Conservation (phyloP, 1,284 basidiomycete species). For the Lignosus rhinocerotis region DNA sequence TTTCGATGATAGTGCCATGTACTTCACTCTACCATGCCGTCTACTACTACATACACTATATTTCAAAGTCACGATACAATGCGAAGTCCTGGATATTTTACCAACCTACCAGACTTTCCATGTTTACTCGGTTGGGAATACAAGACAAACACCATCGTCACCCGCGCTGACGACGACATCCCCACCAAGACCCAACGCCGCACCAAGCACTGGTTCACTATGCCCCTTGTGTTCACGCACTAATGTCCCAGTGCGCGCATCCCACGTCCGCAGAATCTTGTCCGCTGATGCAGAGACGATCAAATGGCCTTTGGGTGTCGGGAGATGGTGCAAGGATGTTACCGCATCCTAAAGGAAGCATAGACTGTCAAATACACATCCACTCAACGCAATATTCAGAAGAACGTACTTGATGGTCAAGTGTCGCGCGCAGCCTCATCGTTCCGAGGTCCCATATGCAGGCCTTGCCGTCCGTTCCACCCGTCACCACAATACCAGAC, state of each 20-base stretch:
- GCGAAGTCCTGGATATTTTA: no score
- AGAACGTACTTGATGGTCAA: constrained; percentile 73
- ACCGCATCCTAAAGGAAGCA: constrained; percentile 71
- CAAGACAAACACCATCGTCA: constrained; percentile 82
- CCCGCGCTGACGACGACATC: constrained; percentile 79
- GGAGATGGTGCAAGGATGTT: constrained; percentile 77
- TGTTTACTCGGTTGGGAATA: constrained; percentile 64
- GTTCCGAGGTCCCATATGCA: constrained; percentile 94
- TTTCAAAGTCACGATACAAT: background rate
- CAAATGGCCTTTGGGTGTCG: constrained; percentile 71
- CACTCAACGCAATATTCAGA: constrained; percentile 1
- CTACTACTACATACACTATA: background rate
- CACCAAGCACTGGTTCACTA: constrained; percentile 75
- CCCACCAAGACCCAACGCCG: constrained; percentile 70
- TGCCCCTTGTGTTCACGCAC: constrained; percentile 86
- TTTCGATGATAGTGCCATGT: background rate
- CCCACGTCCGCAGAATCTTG: constrained; percentile 88
- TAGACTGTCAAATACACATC: background rate
- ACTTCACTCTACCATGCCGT: background rate
- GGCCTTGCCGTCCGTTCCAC: constrained; percentile 91
- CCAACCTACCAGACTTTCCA: background rate
- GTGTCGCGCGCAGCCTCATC: constrained; percentile 76
- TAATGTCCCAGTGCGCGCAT: constrained; percentile 82
- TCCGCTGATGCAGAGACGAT: constrained; percentile 87
- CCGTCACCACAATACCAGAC: constrained; percentile 79